Evolutionary conservation across 768 basidiomycete species (phyloP), one percentile per base, ranked within the genome.

Genomic region (Russula sp.): DNA sequence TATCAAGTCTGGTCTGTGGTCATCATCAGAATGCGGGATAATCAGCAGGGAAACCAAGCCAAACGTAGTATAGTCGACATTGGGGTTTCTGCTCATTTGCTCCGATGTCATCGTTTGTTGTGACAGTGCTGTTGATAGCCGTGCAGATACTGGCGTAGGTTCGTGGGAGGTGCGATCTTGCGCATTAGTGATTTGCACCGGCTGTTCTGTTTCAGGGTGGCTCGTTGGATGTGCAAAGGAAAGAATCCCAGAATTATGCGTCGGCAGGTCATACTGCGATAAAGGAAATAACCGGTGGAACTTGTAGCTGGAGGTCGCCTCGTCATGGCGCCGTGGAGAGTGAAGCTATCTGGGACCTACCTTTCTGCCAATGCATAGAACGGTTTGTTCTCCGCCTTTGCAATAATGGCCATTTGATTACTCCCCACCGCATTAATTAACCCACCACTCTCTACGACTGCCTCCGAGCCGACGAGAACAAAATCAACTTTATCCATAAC

Each of bases 401-500:
- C 96, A 59, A 98, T 91, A 70, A 97, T 88, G 4, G 97, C 96
- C 68, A 98, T 93, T 75, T 97, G 93, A 74, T 92, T 94, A 69
- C 93, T 93, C 45, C 96, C 96, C 41, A 98, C 89, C 55, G 89
- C 91, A 70, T 94, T 94, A 67, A 95, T 84, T 63, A 93, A 76
- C 5, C 94, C 92, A 47, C 97, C 97, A 65, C 90, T 93, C 74
- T 98, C 97, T 6, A 97, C 96, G 32, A 99, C 95, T 8, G 95
- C 97, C 76, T 99, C 97, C 43, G 94, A 94, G 36, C 97, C 97
- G 43, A 98, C 94, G 51, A 99, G 82, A 53, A 96, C 90, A 72
- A 96, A 89, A 73, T 96, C 92, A 20, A 96, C 93, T 68, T 90
- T 87, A 66, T 96, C 92, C 89, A 99, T 98, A 68, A 92, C 85